Evolutionary conservation across 2,329 filamentous ascomycete species (phyloP).

Genomic region (Cladophialophora psammophila): DNA sequence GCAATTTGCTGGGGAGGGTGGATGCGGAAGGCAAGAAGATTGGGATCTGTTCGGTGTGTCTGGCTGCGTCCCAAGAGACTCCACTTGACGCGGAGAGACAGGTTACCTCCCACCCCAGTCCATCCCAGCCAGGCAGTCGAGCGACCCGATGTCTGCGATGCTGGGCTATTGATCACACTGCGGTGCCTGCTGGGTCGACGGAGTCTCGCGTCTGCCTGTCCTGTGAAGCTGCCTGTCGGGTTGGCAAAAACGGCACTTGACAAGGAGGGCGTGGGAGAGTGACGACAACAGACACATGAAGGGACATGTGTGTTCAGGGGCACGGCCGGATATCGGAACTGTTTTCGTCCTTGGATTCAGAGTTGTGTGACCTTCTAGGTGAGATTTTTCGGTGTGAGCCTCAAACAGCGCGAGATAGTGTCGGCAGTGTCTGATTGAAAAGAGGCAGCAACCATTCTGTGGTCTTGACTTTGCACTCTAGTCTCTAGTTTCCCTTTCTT

Average conservation of each 20-base stretch:
- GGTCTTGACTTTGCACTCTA: too few relatives aligned
- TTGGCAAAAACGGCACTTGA: background rate
- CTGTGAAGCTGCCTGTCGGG: conserved; percentile 7
- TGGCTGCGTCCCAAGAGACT: background rate
- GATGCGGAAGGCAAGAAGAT: conserved; percentile 4
- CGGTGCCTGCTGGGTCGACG: conserved; percentile 5
- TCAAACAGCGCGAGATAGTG: too few relatives aligned
- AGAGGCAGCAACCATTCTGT: too few relatives aligned
- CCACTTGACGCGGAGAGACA: background rate
- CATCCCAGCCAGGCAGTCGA: background rate
- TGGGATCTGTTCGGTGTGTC: conserved; percentile 21
- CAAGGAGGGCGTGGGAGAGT: background rate
- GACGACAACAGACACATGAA: too few relatives aligned
- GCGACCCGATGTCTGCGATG: conserved; percentile 26
- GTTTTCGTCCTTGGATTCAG: too few relatives aligned
- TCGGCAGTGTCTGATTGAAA: too few relatives aligned
- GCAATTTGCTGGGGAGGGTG: conserved; percentile 8
- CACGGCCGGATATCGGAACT: too few relatives aligned
- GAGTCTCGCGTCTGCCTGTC: conserved; percentile 10
- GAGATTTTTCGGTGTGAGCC: too few relatives aligned
- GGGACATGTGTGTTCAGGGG: too few relatives aligned
- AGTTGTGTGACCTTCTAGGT: too few relatives aligned
- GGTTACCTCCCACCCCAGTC: background rate
- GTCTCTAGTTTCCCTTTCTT: too few relatives aligned
- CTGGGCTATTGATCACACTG: conserved; percentile 30